Conservation (phyloP, 129 eudicot genomes). For the Arctium lappa region DNA sequence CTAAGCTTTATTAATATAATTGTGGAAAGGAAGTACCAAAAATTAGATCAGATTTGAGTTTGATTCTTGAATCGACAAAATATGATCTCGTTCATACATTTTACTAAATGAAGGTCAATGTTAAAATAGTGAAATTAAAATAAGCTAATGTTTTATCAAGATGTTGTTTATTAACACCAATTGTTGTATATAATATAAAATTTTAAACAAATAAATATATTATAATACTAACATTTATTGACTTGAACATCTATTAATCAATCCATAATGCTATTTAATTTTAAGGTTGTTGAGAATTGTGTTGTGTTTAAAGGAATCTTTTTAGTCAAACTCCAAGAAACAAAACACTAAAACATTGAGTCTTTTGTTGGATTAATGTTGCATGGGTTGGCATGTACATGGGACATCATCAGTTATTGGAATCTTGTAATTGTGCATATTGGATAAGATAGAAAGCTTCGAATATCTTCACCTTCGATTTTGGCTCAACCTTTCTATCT, state of each 20-base stretch:
- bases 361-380: conserved; percentile 11
- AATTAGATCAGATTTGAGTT: no score
- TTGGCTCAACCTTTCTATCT: conserved; percentile 19
- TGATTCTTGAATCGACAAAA: background rate
- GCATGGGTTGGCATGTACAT: conserved; percentile 14
- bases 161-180: background rate
- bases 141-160: background rate
- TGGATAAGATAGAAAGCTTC: conserved; percentile 22
- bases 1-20: no score
- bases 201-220: background rate
- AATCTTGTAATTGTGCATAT: conserved; percentile 27
- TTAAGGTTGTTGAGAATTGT: conserved; percentile 22
- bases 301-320: conserved; percentile 18
- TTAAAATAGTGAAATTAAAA: background rate
- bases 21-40: no score
- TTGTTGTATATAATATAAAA: background rate
- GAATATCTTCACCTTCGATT: conserved; percentile 30
- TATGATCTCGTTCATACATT: background rate
- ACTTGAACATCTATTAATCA: background rate
- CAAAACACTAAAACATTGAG: background rate
- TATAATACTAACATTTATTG: background rate
- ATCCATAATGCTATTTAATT: background rate
- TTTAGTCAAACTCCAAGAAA: conserved; percentile 16
- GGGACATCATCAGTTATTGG: conserved; percentile 28
- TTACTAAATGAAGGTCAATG: background rate